Conservation (phyloP, 2,329 filamentous ascomycete species). For the Talaromyces amestolkiae region DNA sequence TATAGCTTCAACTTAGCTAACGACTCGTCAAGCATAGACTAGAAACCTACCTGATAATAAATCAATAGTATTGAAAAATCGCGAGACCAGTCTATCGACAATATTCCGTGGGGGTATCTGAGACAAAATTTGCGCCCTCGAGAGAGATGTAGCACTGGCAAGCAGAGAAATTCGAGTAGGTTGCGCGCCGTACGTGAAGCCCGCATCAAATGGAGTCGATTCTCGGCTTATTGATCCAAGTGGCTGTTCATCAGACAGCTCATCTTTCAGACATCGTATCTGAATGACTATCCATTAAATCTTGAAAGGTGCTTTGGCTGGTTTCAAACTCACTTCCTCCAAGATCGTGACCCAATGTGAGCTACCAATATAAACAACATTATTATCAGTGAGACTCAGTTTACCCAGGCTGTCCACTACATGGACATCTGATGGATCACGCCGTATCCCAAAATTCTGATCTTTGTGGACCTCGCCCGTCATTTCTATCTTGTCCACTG, state of each 20-base stretch:
- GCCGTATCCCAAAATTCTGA: neutral
- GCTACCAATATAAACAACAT: conserved; percentile 16
- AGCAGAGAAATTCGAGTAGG: conserved; percentile 11
- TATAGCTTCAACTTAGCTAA: neutral
- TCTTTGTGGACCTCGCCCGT: neutral
- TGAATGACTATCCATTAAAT: neutral
- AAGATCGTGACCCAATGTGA: conserved; percentile 17
- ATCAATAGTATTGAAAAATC: conserved; percentile 15
- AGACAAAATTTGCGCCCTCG: conserved; percentile 13
- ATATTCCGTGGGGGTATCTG: conserved; percentile 7
- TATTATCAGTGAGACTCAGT: conserved; percentile 12
- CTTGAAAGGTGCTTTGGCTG: neutral
- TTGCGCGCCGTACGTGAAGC: neutral
- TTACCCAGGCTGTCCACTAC: conserved; percentile 10
- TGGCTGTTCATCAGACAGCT: conserved; percentile 6
- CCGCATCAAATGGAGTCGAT: conserved; percentile 12
- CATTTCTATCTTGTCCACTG: no score
- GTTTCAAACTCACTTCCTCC: conserved; percentile 9
- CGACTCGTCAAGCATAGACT: neutral
- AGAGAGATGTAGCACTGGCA: conserved; percentile 1
- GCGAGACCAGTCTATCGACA: conserved; percentile 15
- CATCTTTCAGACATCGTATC: conserved; percentile 16
- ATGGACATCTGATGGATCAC: neutral
- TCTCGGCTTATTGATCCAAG: neutral
- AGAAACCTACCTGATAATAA: conserved; percentile 3